Evolutionary conservation across 2,329 filamentous ascomycete genomes (phyloP), one percentile per base, ranked within the genome.

Genomic region (Mollisiaceae sp.): DNA sequence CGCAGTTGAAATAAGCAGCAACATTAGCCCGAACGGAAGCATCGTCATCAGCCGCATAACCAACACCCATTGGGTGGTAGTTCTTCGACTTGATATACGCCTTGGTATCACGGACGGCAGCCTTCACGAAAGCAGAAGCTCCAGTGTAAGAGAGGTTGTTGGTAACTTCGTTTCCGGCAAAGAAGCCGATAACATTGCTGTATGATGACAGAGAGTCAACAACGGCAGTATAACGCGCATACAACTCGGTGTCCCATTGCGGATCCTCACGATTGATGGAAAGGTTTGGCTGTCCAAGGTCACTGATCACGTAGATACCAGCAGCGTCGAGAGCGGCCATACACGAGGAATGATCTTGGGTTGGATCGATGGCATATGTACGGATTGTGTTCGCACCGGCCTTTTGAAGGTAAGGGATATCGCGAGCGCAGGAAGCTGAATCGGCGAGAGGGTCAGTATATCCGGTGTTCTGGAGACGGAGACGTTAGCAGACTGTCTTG

Each of bases 101-200:
- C 89, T 98, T 98, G 81, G 88, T 93, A 79, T 98, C 94, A 75
- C 94, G 93, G 71, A 97, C 93, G 67, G 95, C 94, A 68, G 94
- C 94, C 88, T 98, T 98, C 82, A 98, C 95, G 78, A 91, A 98
- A 70, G 94, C 93, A 65, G 93, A 94, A 59, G 94, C 91, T 67
- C 85, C 82, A 59, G 94, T 97, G 86, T 97, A 97, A 83, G 89
- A 93, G 72, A 85, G 83, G 75, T 89, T 87, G 84, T 97, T 96
- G 75, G 93, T 89, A 68, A 99, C 95, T 82, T 99, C 94, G 81
- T 99, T 98, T 78, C 94, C 95, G 72, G 94, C 94, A 78, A 99
- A 98, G 89, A 97, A 98, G 73, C 95, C 95, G 72, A 99, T 90
- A 60, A 92, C 89, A 81, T 99, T 98, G 80, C 86, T 85, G 85